Percentiles rank a stretch among this genome's conserved stretches.
Evolutionary conservation across 768 basidiomycete genomes (phyloP).

Genomic region (Gymnopilus junonius): DNA sequence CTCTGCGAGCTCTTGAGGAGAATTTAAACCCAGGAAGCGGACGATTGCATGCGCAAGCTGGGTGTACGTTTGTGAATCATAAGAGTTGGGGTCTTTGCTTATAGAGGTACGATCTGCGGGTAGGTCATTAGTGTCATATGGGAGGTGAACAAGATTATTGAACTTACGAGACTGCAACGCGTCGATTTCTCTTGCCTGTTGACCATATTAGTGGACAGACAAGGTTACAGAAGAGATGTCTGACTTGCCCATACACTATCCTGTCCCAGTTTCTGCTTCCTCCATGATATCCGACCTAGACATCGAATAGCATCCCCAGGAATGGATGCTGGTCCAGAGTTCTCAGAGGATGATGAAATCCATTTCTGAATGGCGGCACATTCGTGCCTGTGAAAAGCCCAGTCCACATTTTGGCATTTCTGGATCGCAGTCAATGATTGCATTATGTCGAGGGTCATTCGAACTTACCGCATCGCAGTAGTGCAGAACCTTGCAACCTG

Average conservation of each 20-base stretch:
- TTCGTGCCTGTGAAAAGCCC: conserved; percentile 78
- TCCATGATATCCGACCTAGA: conserved; percentile 78
- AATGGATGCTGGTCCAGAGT: conserved; percentile 30
- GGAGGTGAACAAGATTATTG: background rate
- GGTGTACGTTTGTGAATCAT: conserved; percentile 58
- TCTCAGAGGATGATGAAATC: conserved; percentile 48
- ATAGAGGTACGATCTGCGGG: conserved; percentile 60
- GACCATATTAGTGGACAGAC: background rate
- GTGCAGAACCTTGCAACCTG: conserved; percentile 65
- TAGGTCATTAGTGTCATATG: background rate
- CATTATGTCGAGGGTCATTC: background rate
- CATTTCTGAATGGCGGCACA: conserved; percentile 70
- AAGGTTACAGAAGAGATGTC: background rate
- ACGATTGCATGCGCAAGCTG: conserved; percentile 78
- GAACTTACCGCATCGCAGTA: conserved; percentile 77
- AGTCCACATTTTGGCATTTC: conserved; percentile 76
- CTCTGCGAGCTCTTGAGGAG: conserved; percentile 59
- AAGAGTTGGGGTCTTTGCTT: conserved; percentile 39
- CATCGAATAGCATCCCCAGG: conserved; percentile 84
- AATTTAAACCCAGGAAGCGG: conserved; percentile 65
- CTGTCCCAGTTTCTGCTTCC: conserved; percentile 55
- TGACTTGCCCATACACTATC: conserved; percentile 60
- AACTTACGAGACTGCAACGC: conserved; percentile 80
- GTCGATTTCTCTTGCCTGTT: conserved; percentile 65
- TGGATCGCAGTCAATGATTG: conserved; percentile 28